Conservation (phyloP, 352 stramenopile genomes). For the Plasmopara muralis region DNA sequence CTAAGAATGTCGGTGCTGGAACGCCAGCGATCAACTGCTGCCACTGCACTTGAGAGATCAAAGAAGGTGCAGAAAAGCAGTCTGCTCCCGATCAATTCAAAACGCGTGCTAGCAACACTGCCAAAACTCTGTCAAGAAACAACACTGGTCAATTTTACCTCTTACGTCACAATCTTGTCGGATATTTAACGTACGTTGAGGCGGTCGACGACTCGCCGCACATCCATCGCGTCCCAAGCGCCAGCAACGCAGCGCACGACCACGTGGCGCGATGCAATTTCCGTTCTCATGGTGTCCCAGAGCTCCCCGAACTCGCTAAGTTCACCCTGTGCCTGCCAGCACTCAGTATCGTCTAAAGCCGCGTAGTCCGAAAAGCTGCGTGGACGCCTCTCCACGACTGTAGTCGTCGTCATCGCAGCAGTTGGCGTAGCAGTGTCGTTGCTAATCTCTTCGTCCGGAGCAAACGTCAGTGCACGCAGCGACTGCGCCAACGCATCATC, state of each 20-base stretch:
- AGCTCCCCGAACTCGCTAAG: slow-evolving; percentile 30
- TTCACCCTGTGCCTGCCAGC: slow-evolving; percentile 18
- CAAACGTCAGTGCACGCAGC: slow-evolving; percentile 41
- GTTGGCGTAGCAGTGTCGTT: not conserved
- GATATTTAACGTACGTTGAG: slow-evolving; percentile 38
- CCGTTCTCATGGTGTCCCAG: slow-evolving; percentile 48
- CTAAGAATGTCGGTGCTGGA: slow-evolving; percentile 32
- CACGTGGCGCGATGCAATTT: slow-evolving; percentile 58
- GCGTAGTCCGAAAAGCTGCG: slow-evolving; percentile 72
- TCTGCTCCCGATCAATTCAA: slow-evolving; percentile 42
- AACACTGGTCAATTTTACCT: slow-evolving; percentile 22
- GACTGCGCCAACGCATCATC: slow-evolving; percentile 40
- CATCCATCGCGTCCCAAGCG: slow-evolving; percentile 29
- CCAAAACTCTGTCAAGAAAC: slow-evolving; percentile 45
- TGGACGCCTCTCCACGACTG: slow-evolving; percentile 21
- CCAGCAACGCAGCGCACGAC: slow-evolving; percentile 39
- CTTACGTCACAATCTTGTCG: not conserved
- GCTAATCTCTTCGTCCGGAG: slow-evolving; percentile 9
- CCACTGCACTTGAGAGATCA: slow-evolving; percentile 60
- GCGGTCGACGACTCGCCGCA: slow-evolving; percentile 40
- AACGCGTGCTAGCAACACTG: slow-evolving; percentile 35
- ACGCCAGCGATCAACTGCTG: slow-evolving; percentile 45
- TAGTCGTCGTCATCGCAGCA: slow-evolving; percentile 1
- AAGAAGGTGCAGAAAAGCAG: slow-evolving; percentile 75
- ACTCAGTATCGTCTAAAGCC: slow-evolving; percentile 21